A percentile compares a stretch with the other conserved stretches of the same genome.
phyloP scores from a whole-genome alignment of 768 basidiomycete genomes.

The Lentinus brumalis region DNA sequence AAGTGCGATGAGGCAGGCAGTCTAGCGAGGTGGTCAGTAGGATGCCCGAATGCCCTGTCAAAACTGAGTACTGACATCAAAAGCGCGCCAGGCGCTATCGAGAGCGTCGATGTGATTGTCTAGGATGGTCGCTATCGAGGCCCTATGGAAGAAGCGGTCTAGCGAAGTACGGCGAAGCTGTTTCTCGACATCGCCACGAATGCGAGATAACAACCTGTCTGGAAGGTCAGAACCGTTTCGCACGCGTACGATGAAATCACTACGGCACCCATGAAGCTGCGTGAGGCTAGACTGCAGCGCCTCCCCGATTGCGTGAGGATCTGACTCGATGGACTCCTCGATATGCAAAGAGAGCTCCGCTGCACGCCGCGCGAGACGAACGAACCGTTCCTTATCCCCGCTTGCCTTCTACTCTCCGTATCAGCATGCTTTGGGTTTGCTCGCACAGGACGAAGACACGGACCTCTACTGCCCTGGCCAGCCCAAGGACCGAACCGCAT shows the following conservation, averaged over 20 bases:
- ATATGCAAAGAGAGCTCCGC: conserved; percentile 7
- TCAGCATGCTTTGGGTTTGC: background rate
- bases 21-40: background rate
- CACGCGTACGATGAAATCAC: background rate
- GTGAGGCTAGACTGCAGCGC: background rate
- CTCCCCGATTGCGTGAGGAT: background rate
- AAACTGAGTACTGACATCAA: background rate
- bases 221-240: background rate
- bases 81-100: conserved; percentile 12
- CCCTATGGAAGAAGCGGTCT: conserved; percentile 7
- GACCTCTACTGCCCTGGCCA: conserved; percentile 9
- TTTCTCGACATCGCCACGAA: conserved; percentile 1
- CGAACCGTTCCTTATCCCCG: background rate
- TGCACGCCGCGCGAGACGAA: conserved; percentile 4
- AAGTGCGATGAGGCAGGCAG: conserved; percentile 9
- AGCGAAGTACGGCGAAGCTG: background rate
- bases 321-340: background rate
- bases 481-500: background rate
- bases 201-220: conserved; percentile 1
- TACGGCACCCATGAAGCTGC: conserved; percentile 1
- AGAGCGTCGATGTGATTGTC: conserved; percentile 7
- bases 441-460: background rate
- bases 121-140: conserved; percentile 3
- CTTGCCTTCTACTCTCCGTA: background rate
- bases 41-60: background rate